phyloP scores from a whole-genome alignment of 164 flowering plant genomes.

The Akebia trifoliata region DNA sequence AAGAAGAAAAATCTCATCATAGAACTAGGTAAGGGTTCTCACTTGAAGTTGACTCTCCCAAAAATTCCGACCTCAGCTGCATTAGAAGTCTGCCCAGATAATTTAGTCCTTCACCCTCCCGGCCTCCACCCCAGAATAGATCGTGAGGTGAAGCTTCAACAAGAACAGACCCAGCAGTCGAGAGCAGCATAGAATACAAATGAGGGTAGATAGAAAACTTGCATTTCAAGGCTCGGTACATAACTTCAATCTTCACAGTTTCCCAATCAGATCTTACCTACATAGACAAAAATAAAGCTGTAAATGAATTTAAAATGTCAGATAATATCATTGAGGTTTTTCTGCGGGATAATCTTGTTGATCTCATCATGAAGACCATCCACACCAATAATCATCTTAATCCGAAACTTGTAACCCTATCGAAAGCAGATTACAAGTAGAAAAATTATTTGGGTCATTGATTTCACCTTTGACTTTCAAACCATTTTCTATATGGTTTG shows the following conservation, averaged over 20 bases:
- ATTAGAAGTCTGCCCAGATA: conserved; percentile 84
- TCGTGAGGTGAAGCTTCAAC: conserved; percentile 98
- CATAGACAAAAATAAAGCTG: conserved; percentile 5
- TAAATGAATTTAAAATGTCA: too few species aligned
- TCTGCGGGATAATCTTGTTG: too few species aligned
- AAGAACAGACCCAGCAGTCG: conserved; percentile 81
- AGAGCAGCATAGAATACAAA: conserved; percentile 70
- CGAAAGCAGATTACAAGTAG: too few species aligned
- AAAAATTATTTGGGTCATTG: too few species aligned
- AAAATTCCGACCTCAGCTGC: conserved; percentile 85
- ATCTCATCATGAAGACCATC: too few species aligned
- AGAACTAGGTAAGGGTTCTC: too few species aligned
- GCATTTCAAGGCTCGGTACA: conserved; percentile 87
- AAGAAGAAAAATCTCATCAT: too few species aligned
- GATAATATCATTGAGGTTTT: too few species aligned
- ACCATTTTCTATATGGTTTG: too few species aligned
- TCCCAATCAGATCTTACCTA: conserved; percentile 93
- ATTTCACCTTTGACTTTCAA: too few species aligned
- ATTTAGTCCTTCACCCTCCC: conserved; percentile 92
- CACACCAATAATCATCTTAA: too few species aligned
- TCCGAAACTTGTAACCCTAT: too few species aligned
- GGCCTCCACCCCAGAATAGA: conserved; percentile 97
- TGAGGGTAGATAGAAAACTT: conserved; percentile 89
- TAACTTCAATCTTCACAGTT: conserved; percentile 57
- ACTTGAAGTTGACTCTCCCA: conserved; percentile 77